These are phyloP conservation scores for Carex parvula DNA, from an alignment of 176 grass and related monocot species.

Conservation along the genomic window DNA sequence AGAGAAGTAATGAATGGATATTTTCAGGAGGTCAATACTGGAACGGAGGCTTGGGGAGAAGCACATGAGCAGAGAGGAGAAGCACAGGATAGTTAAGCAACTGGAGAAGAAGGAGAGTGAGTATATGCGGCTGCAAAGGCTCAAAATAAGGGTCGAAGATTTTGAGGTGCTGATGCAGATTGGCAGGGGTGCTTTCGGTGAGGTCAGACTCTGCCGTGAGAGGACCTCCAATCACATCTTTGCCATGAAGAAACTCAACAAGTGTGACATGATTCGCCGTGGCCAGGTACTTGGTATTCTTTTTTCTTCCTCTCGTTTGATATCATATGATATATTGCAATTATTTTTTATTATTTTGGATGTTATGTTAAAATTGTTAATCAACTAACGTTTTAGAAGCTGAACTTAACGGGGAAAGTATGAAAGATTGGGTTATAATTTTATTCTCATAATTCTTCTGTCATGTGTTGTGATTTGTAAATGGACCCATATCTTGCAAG, in stretches of 20 bases:
- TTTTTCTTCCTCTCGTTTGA: neutral
- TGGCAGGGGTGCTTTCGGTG: conserved; percentile 64
- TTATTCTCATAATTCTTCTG: neutral
- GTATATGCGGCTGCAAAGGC: conserved; percentile 64
- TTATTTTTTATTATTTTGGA: neutral
- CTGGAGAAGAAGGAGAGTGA: conserved; percentile 75
- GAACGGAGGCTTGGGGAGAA: conserved; percentile 57
- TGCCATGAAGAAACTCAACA: conserved; percentile 68
- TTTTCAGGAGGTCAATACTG: conserved; percentile 47
- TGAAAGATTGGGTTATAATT: neutral
- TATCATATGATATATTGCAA: neutral
- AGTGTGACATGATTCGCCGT: conserved; percentile 60
- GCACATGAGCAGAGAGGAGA: conserved; percentile 52
- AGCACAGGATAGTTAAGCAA: conserved; percentile 57
- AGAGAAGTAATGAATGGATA: neutral
- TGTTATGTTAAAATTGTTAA: neutral
- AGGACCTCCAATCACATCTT: conserved; percentile 47
- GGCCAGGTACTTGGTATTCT: conserved; percentile 41
- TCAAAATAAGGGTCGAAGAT: conserved; percentile 58
- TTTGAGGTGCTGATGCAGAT: conserved; percentile 62
- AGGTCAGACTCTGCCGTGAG: conserved; percentile 52
- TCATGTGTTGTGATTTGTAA: neutral
- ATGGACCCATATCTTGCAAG: neutral
- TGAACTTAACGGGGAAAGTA: neutral
- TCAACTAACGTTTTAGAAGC: neutral